These are phyloP conservation scores for Arxiozyma slooffiae DNA, from an alignment of 1,139 yeast genomes.

Conservation along the genomic window DNA sequence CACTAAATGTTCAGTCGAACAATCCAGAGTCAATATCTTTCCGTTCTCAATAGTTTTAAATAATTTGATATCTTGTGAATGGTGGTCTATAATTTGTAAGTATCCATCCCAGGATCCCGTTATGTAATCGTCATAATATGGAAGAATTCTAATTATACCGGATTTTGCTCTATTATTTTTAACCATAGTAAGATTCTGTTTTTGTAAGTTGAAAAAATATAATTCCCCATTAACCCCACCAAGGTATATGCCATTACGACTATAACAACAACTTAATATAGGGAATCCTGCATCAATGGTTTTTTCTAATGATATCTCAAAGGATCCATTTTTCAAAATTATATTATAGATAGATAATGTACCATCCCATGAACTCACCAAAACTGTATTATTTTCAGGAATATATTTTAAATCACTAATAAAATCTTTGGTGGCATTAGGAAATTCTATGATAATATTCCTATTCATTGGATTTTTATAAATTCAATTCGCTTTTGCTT, in stretches of 20 bases:
- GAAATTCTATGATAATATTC: neutral
- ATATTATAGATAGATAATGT: constrained; percentile 16
- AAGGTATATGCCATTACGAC: constrained; percentile 13
- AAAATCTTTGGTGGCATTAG: constrained; percentile 19
- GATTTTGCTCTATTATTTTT: constrained; percentile 3
- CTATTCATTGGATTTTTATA: constrained; percentile 1
- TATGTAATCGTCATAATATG: constrained; percentile 10
- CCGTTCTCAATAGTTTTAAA: constrained; percentile 9
- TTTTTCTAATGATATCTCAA: neutral
- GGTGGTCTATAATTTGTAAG: constrained; percentile 17
- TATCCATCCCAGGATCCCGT: constrained; percentile 29
- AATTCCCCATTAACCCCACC: constrained; percentile 28
- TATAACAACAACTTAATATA: constrained; percentile 14
- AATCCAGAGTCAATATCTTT: constrained; percentile 61
- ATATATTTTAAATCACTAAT: constrained; percentile 20
- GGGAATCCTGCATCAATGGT: constrained; percentile 11
- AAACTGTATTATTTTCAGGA: constrained; percentile 10
- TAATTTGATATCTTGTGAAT: constrained; percentile 7
- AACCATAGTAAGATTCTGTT: constrained; percentile 10
- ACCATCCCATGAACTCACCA: constrained; percentile 28
- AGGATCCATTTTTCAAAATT: neutral
- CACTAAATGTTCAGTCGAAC: constrained; percentile 39
- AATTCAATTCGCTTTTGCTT: neutral
- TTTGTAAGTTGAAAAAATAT: constrained; percentile 17
- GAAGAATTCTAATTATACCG: constrained; percentile 8